A percentile compares a stretch with the other conserved stretches of the same genome.
Evolutionary conservation across 164 flowering plant species (phyloP).

Genomic region (Vitis rupestris): DNA sequence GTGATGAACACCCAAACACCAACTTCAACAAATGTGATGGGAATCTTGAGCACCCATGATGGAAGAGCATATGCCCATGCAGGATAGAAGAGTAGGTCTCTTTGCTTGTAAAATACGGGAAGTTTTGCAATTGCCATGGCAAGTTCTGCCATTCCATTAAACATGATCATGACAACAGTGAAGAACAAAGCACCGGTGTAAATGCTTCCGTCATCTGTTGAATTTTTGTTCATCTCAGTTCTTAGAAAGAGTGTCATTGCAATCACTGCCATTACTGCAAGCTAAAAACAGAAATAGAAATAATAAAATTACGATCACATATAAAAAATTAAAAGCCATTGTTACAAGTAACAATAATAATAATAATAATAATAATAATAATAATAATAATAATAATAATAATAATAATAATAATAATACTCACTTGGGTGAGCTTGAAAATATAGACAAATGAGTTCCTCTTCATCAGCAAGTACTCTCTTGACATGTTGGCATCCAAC

Average conservation of each 20-base stretch:
- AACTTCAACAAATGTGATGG: constrained; percentile 50
- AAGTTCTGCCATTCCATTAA: constrained; percentile 43
- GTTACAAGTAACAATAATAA: too few relatives aligned
- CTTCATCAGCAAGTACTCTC: constrained; percentile 66
- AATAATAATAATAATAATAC: neutral
- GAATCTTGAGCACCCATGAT: constrained; percentile 58
- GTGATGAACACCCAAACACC: constrained; percentile 47
- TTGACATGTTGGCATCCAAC: constrained; percentile 42
- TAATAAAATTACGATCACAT: neutral
- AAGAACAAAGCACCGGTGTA: constrained; percentile 36
- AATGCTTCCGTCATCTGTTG: constrained; percentile 24
- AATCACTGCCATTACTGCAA: constrained; percentile 30
- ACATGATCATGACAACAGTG: constrained; percentile 24
- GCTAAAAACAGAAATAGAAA: constrained; percentile 24
- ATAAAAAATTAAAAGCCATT: neutral
- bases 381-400: neutral
- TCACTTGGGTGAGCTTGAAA: constrained; percentile 51
- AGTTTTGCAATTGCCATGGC: constrained; percentile 39
- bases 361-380: too few relatives aligned
- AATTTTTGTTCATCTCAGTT: constrained; percentile 37
- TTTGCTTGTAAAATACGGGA: constrained; percentile 55
- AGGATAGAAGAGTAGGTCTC: constrained; percentile 44
- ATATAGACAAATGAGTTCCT: constrained; percentile 60
- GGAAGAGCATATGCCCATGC: constrained; percentile 67
- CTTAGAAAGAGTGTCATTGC: constrained; percentile 51